Percentiles rank a stretch among this genome's conserved stretches.
phyloP scores from a whole-genome alignment of 768 basidiomycete genomes.

The Rubroboletus satanas region DNA sequence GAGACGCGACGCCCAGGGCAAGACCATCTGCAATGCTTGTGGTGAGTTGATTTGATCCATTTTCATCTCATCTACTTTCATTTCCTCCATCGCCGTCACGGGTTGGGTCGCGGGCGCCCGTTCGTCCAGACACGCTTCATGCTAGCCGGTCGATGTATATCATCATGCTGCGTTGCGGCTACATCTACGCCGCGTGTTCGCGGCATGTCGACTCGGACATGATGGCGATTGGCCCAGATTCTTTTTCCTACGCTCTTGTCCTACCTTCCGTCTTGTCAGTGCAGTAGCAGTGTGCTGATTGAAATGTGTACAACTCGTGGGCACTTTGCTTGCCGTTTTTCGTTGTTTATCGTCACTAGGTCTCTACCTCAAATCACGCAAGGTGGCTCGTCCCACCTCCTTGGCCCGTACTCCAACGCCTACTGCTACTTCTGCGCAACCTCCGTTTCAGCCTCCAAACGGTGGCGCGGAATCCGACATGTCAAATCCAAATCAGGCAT shows the following conservation, averaged over 20 bases:
- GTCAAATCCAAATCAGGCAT: slow-evolving; percentile 36
- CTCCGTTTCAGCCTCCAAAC: slow-evolving; percentile 33
- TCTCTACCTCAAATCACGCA: slow-evolving; percentile 81
- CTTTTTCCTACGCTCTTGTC: slow-evolving; percentile 31
- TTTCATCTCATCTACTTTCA: slow-evolving; percentile 34
- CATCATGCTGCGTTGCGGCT: slow-evolving; percentile 31
- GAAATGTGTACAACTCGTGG: slow-evolving; percentile 39
- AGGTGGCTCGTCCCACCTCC: slow-evolving; percentile 66
- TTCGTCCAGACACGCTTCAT: slow-evolving; percentile 24
- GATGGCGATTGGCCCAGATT: slow-evolving; percentile 34
- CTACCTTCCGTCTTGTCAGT: slow-evolving; percentile 33
- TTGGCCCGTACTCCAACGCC: slow-evolving; percentile 43
- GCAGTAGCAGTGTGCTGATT: slow-evolving; percentile 37
- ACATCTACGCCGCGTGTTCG: slow-evolving; percentile 34
- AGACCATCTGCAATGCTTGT: slow-evolving; percentile 85
- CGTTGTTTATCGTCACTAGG: slow-evolving; percentile 46
- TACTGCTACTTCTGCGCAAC: slow-evolving; percentile 30
- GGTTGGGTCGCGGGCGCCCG: slow-evolving; percentile 33
- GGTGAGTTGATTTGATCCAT: slow-evolving; percentile 53
- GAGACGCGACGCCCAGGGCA: slow-evolving; percentile 78
- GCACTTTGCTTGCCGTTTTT: slow-evolving; percentile 31
- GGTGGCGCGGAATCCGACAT: slow-evolving; percentile 33
- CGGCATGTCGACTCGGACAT: slow-evolving; percentile 32
- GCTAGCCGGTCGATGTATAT: slow-evolving; percentile 32
- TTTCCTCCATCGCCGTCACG: slow-evolving; percentile 33